Base-by-base conservation (phyloP, 2,329 filamentous ascomycete genomes). In the Fusarium nodosum region DNA sequence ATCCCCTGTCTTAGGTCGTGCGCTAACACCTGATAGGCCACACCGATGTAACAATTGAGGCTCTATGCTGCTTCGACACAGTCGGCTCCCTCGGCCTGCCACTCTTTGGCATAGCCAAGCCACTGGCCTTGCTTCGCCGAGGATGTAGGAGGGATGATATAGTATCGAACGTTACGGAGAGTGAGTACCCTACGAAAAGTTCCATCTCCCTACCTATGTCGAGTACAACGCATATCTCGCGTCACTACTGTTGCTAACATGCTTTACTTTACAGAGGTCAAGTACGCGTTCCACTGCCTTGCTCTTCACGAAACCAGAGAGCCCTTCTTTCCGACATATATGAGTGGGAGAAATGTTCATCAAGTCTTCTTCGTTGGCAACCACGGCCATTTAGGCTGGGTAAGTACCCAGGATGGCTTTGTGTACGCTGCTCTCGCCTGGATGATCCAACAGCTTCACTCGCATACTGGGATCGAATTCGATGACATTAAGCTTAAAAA, bases 21-120 rank as follows among this genome's bases (percentile, higher is more conserved):
- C 10, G 30, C 30, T 30, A 30, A 30, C 12, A 2, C 1, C 10
- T 30, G 7, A 11, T 11, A 30, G 30, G 30, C 30, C 3, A 30
- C 8, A 10, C 45, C 11, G 18, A 52, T 1, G 16, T 52, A 3
- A 13, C 18, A 5, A 44, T 54, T 1, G 34, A 57, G 3, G 46
- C 34, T 1, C 2, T 57, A 4, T 57, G 55, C 6, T 57, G 55
- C 12, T 57, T 57, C 1, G 55, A 57, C 16, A 57, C 55, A 3
- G 46, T 57, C 7, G 55, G 55, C 2, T 57, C 55, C 1, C 22
- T 57, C 0, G 55, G 55, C 2, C 10, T 57, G 2, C 54, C 54
- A 0, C 7, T 57, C 0, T 57, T 28, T 15, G 54, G 54, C 0
- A 20, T 57, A 1, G 46, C 54, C 1, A 57, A 53, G 13, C 55